phyloP scores from a whole-genome alignment of 176 grass and related monocot species.

The Pharus latifolius region DNA sequence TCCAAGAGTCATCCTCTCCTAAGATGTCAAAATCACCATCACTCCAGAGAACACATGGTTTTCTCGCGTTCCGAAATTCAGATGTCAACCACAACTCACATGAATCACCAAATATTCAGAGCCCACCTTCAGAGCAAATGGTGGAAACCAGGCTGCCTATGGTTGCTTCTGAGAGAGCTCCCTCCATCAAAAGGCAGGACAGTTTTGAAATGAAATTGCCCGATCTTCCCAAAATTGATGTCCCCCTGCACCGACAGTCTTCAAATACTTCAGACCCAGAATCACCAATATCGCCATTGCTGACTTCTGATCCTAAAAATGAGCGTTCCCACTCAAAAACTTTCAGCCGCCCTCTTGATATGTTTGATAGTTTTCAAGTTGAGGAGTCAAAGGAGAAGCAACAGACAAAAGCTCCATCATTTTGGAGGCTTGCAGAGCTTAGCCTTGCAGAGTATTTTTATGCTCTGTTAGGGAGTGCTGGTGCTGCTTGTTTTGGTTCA shows the following conservation, averaged over 20 bases:
- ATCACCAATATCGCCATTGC: slow-evolving; percentile 89
- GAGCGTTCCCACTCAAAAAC: slow-evolving; percentile 97
- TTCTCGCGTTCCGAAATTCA: slow-evolving; percentile 56
- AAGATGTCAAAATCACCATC: slow-evolving; percentile 96
- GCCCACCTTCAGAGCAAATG: slow-evolving; percentile 80
- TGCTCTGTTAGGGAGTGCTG: slow-evolving; percentile 80
- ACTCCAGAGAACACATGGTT: slow-evolving; percentile 72
- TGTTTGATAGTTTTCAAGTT: slow-evolving; percentile 49
- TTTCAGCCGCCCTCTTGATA: slow-evolving; percentile 77
- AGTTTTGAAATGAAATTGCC: slow-evolving; percentile 89
- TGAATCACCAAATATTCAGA: slow-evolving; percentile 81
- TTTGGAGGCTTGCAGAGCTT: slow-evolving; percentile 88
- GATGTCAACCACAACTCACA: slow-evolving; percentile 76
- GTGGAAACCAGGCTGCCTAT: slow-evolving; percentile 44
- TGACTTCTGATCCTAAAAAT: slow-evolving; percentile 96
- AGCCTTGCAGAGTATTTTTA: slow-evolving; percentile 94
- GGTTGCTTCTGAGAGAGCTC: slow-evolving; percentile 57
- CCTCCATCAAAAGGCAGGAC: slow-evolving; percentile 88
- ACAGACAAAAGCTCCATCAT: slow-evolving; percentile 54
- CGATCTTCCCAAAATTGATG: slow-evolving; percentile 97
- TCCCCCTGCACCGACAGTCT: slow-evolving; percentile 49
- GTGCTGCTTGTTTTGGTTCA: slow-evolving; percentile 92
- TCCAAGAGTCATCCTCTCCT: slow-evolving; percentile 85
- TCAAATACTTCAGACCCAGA: slow-evolving; percentile 86
- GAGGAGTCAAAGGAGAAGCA: slow-evolving; percentile 25